Conservation (phyloP, 1,284 basidiomycete genomes). For the Cryptococcus sp. region DNA sequence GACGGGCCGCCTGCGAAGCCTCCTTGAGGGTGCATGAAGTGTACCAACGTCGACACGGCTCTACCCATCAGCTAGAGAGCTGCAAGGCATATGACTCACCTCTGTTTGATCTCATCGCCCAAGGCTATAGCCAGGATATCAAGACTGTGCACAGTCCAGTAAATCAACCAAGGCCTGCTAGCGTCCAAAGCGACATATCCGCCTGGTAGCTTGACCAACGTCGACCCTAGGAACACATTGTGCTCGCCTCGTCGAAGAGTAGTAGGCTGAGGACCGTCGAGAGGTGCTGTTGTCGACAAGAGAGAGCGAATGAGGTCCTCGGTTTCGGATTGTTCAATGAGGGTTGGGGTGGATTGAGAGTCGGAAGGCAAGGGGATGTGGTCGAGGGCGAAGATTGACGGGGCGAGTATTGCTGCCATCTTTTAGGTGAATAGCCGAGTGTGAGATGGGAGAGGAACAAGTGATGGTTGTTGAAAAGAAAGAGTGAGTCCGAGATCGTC, state of each 20-base stretch:
- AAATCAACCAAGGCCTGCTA: conserved; percentile 85
- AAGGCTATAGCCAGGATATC: conserved; percentile 68
- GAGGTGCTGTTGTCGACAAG: conserved; percentile 43
- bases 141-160: conserved; percentile 81
- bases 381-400: conserved; percentile 32
- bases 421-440: neutral
- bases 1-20: conserved; percentile 90
- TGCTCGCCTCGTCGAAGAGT: conserved; percentile 31
- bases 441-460: neutral
- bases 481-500: neutral
- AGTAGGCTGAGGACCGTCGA: conserved; percentile 18
- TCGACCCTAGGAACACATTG: conserved; percentile 31
- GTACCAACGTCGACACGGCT: conserved; percentile 56
- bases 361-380: conserved; percentile 43
- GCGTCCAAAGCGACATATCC: conserved; percentile 80
- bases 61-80: conserved; percentile 14
- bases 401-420: conserved; percentile 15
- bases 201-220: conserved; percentile 53
- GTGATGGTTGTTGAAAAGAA: neutral
- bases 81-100: no score
- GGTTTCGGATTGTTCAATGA: conserved; percentile 59
- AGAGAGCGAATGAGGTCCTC: conserved; percentile 57
- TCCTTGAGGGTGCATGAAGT: conserved; percentile 71
- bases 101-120: conserved; percentile 65
- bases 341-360: conserved; percentile 59